Conservation (phyloP, 2,329 filamentous ascomycete species). For the Elsinoe necatrix region DNA sequence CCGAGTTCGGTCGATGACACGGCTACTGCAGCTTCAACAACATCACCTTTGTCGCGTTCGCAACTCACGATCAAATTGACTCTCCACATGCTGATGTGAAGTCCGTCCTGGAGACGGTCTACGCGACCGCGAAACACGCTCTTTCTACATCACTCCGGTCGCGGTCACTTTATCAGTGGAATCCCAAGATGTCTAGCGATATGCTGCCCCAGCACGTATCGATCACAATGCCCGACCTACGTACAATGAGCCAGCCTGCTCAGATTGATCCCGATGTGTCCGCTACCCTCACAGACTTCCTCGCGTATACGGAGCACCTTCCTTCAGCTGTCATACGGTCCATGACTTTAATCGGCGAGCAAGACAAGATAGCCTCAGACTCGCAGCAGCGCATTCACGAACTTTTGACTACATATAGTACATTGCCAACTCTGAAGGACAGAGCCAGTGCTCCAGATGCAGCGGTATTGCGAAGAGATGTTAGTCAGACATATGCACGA, state of each 20-base stretch:
- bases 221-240: constrained; percentile 19
- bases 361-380: constrained; percentile 37
- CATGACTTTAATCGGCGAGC: constrained; percentile 51
- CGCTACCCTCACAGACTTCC: constrained; percentile 58
- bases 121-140: neutral
- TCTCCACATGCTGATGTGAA: neutral
- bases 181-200: constrained; percentile 17
- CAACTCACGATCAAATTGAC: neutral
- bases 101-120: neutral
- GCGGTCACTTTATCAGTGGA: no score
- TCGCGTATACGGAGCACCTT: constrained; percentile 62
- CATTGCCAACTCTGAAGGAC: constrained; percentile 43
- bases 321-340: constrained; percentile 57
- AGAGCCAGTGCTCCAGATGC: constrained; percentile 41
- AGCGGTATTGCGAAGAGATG: constrained; percentile 44
- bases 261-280: constrained; percentile 52
- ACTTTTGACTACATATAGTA: constrained; percentile 40
- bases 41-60: constrained; percentile 4
- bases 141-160: neutral
- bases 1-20: neutral
- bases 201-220: constrained; percentile 16
- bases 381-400: constrained; percentile 40
- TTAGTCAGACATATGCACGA: constrained; percentile 47
- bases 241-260: constrained; percentile 11
- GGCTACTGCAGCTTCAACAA: neutral